Conservation (phyloP, 225 moss, liverwort and hornwort genomes). For the Polytrichum formosum region DNA sequence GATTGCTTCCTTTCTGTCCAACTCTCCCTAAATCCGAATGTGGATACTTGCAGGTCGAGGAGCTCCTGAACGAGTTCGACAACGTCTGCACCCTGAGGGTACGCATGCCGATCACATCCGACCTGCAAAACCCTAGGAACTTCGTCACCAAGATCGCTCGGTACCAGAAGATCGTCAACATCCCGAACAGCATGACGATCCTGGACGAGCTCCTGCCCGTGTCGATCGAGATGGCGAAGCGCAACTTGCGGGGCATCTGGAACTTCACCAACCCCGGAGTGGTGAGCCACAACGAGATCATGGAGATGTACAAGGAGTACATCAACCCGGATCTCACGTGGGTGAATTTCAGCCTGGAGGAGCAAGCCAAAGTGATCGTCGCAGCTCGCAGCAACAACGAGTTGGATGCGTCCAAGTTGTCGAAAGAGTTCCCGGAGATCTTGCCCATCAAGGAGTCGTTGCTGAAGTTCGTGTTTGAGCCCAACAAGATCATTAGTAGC, state of each 20-base stretch:
- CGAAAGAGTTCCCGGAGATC: conserved; percentile 25
- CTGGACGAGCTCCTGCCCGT: conserved; percentile 62
- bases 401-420: conserved; percentile 25
- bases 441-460: conserved; percentile 28
- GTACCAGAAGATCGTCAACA: conserved; percentile 61
- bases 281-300: conserved; percentile 69
- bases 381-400: conserved; percentile 57
- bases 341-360: conserved; percentile 55
- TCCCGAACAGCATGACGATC: conserved; percentile 70
- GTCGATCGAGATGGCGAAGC: conserved; percentile 19
- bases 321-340: conserved; percentile 43
- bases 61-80: conserved; percentile 21
- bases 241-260: conserved; percentile 52
- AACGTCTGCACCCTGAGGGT: conserved; percentile 57
- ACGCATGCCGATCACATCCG: conserved; percentile 64
- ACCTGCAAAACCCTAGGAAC: conserved; percentile 57
- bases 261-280: conserved; percentile 73
- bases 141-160: conserved; percentile 62
- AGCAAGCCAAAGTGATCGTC: conserved; percentile 45
- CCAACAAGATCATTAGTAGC: conserved; percentile 7
- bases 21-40: too few species aligned
- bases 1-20: background rate
- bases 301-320: conserved; percentile 23
- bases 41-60: conserved; percentile 43
- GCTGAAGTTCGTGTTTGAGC: conserved; percentile 35